Evolutionary conservation across 2,329 filamentous ascomycete species (phyloP).

Genomic region (Tolypocladium sp.): DNA sequence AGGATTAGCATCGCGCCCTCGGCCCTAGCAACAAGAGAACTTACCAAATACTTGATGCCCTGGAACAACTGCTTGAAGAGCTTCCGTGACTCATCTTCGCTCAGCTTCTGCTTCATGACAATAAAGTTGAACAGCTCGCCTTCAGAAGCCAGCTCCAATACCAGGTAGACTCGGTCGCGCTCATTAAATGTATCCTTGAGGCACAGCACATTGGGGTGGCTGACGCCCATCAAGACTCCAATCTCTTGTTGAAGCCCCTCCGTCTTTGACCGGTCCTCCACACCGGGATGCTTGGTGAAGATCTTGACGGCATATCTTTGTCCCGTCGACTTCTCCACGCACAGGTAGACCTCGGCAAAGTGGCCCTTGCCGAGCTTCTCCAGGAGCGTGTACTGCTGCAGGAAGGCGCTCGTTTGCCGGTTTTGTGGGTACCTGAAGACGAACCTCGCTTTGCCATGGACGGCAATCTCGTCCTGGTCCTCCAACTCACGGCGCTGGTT

Average conservation of each 20-base stretch:
- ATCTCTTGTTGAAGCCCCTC: constrained; percentile 92
- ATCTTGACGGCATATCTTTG: constrained; percentile 86
- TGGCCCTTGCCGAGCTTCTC: constrained; percentile 89
- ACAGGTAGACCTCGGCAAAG: constrained; percentile 88
- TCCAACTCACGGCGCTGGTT: constrained; percentile 85
- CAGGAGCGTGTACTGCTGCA: constrained; percentile 75
- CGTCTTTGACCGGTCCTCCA: constrained; percentile 73
- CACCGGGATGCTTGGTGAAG: constrained; percentile 77
- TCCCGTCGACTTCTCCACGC: constrained; percentile 76
- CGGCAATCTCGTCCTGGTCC: constrained; percentile 83
- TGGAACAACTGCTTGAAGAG: constrained; percentile 88
- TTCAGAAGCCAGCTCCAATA: constrained; percentile 82
- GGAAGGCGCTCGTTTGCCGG: constrained; percentile 66
- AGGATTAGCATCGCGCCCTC: background rate
- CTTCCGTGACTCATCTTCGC: constrained; percentile 74
- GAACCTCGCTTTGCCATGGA: constrained; percentile 78
- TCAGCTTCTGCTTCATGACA: constrained; percentile 80
- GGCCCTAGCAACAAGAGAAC: constrained; percentile 16
- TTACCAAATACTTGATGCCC: constrained; percentile 88
- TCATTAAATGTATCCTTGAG: constrained; percentile 95
- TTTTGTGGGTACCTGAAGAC: constrained; percentile 83
- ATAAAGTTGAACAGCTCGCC: constrained; percentile 96
- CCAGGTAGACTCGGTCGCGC: constrained; percentile 78
- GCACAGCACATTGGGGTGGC: constrained; percentile 85
- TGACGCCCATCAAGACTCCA: constrained; percentile 93